Conservation (phyloP, 2,329 filamentous ascomycete species). For the Chaetomium sp. region DNA sequence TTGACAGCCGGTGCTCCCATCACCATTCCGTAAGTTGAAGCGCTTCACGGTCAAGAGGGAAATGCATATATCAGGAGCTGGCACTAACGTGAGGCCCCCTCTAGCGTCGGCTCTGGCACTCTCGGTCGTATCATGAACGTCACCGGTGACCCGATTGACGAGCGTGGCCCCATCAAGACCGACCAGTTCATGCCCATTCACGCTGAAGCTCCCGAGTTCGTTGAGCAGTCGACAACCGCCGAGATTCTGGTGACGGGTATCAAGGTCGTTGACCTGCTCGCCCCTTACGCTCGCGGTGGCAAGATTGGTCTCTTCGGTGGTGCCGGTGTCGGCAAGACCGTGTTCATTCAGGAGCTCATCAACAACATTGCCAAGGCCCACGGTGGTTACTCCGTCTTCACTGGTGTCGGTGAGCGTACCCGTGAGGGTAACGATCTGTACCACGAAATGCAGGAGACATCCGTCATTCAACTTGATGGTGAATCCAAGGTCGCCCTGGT, state of each 20-base stretch:
- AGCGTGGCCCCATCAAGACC: conserved; percentile 96
- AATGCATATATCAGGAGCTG: not conserved
- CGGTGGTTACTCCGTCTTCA: conserved; percentile 99
- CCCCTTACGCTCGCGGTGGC: conserved; percentile 99
- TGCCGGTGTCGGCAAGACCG: conserved; percentile 99
- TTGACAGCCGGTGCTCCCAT: conserved; percentile 72
- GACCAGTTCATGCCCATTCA: conserved; percentile 86
- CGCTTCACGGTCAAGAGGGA: not conserved
- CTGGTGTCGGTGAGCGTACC: conserved; percentile 99
- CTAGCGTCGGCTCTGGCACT: conserved; percentile 67
- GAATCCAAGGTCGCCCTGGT: conserved; percentile 99
- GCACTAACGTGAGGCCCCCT: conserved; percentile 14
- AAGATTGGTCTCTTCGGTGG: conserved; percentile 99
- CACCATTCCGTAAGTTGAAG: conserved; percentile 52
- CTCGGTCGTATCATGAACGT: conserved; percentile 99
- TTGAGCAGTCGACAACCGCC: conserved; percentile 90
- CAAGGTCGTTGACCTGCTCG: conserved; percentile 99
- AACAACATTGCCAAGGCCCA: conserved; percentile 99
- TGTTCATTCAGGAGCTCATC: conserved; percentile 99
- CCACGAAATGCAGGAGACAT: conserved; percentile 99
- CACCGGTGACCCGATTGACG: conserved; percentile 99
- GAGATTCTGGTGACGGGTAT: conserved; percentile 99
- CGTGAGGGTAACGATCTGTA: conserved; percentile 99
- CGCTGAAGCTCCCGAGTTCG: conserved; percentile 85
- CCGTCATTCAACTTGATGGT: conserved; percentile 98